These are phyloP conservation scores for Lachancea fermentati DNA, from an alignment of 805 yeast genomes.

Conservation along the genomic window DNA sequence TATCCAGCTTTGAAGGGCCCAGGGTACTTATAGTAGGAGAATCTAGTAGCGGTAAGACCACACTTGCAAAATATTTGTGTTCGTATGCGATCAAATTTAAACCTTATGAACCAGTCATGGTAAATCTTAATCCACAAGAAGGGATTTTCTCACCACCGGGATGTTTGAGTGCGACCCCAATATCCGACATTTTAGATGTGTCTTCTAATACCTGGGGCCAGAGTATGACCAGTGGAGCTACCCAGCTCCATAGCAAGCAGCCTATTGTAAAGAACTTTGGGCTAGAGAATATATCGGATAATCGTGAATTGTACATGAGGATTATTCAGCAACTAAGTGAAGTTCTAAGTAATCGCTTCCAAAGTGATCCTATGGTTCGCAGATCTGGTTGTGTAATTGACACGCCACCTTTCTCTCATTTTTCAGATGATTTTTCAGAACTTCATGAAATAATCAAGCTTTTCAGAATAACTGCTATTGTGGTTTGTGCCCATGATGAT, in stretches of 20 bases:
- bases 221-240: slow-evolving; percentile 67
- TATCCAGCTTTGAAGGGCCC: slow-evolving; percentile 32
- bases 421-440: slow-evolving; percentile 16
- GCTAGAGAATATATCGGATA: slow-evolving; percentile 50
- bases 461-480: slow-evolving; percentile 21
- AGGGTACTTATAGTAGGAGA: slow-evolving; percentile 68
- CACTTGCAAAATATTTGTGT: slow-evolving; percentile 60
- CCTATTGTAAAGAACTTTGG: slow-evolving; percentile 85
- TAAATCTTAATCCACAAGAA: slow-evolving; percentile 71
- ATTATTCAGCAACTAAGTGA: slow-evolving; percentile 45
- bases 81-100: slow-evolving; percentile 75
- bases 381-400: slow-evolving; percentile 32
- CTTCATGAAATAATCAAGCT: slow-evolving; percentile 15
- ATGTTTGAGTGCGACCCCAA: slow-evolving; percentile 72
- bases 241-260: slow-evolving; percentile 76
- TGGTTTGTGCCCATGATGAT: slow-evolving; percentile 16
- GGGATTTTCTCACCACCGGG: slow-evolving; percentile 80
- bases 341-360: slow-evolving; percentile 34
- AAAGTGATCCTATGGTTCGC: slow-evolving; percentile 26
- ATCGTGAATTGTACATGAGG: slow-evolving; percentile 44
- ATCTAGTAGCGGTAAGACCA: slow-evolving; percentile 69
- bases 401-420: slow-evolving; percentile 23
- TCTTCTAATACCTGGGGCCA: slow-evolving; percentile 72
- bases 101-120: slow-evolving; percentile 56
- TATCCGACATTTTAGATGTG: slow-evolving; percentile 74